These are phyloP conservation scores for Stereocaulon alpinum DNA, from an alignment of 495 filamentous ascomycete genomes.

Conservation along the genomic window DNA sequence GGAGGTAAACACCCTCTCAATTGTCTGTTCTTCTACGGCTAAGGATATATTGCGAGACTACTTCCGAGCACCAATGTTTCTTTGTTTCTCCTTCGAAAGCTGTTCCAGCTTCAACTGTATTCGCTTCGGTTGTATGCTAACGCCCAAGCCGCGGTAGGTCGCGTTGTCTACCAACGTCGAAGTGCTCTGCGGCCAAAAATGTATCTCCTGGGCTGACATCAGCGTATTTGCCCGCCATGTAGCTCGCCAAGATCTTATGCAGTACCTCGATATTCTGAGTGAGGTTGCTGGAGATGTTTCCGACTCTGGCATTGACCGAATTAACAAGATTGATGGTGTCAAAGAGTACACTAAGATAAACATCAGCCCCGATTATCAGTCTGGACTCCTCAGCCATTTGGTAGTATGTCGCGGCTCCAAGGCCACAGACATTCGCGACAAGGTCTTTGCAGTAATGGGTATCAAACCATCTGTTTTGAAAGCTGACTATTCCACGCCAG, in stretches of 20 bases:
- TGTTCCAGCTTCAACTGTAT: too few species aligned
- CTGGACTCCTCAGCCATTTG: background rate
- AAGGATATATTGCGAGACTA: too few species aligned
- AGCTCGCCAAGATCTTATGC: background rate
- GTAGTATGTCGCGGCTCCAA: slow-evolving; percentile 11
- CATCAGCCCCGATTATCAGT: background rate
- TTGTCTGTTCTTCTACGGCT: too few species aligned
- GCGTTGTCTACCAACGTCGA: slow-evolving; percentile 10
- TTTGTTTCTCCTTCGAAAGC: too few species aligned
- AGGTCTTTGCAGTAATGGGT: slow-evolving; percentile 14
- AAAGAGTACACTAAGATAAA: slow-evolving; percentile 4
- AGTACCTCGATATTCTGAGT: background rate
- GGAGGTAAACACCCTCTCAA: background rate
- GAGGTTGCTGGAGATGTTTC: background rate
- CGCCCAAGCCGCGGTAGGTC: too few species aligned
- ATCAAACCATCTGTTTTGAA: slow-evolving; percentile 1
- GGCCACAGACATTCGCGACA: slow-evolving; percentile 12
- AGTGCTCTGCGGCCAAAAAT: slow-evolving; percentile 15
- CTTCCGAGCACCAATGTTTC: too few species aligned
- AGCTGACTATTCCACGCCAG: slow-evolving; percentile 6
- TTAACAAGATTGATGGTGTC: slow-evolving; percentile 3
- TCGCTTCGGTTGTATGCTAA: too few species aligned
- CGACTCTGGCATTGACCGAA: slow-evolving; percentile 8
- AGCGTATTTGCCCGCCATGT: slow-evolving; percentile 1
- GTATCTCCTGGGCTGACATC: slow-evolving; percentile 11